phyloP scores from a whole-genome alignment of 2,329 filamentous ascomycete genomes.

The Uncinocarpus reesii region DNA sequence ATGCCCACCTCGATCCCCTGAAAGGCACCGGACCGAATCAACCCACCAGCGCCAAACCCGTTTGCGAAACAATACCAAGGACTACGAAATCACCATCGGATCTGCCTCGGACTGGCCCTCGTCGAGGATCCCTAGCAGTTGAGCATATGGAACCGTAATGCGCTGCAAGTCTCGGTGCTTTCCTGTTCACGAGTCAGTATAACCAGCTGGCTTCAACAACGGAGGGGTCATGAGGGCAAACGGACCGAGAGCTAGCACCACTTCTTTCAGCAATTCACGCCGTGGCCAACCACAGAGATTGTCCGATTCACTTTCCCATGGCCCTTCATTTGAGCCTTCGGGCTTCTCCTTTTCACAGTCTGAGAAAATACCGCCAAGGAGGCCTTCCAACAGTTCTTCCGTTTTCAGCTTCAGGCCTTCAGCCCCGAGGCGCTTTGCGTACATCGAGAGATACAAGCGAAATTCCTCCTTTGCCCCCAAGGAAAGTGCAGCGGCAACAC shows the following conservation, averaged over 20 bases:
- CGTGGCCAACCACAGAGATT: slow-evolving; percentile 85
- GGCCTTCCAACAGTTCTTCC: slow-evolving; percentile 74
- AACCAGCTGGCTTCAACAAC: slow-evolving; percentile 5
- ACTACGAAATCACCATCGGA: slow-evolving; percentile 14
- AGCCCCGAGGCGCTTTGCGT: slow-evolving; percentile 85
- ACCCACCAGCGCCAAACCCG: slow-evolving; percentile 1
- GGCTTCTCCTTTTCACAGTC: slow-evolving; percentile 44
- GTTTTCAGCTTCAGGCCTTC: slow-evolving; percentile 82
- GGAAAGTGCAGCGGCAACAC: slow-evolving; percentile 77
- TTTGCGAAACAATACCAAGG: background rate
- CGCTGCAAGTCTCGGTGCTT: slow-evolving; percentile 94
- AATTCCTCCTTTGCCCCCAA: slow-evolving; percentile 86
- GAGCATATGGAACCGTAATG: slow-evolving; percentile 87
- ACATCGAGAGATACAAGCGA: slow-evolving; percentile 91
- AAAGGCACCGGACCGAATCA: background rate
- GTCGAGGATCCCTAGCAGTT: slow-evolving; percentile 54
- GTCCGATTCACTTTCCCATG: slow-evolving; percentile 57
- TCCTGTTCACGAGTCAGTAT: slow-evolving; percentile 46
- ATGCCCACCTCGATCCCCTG: background rate
- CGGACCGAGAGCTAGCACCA: slow-evolving; percentile 84
- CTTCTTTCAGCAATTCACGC: slow-evolving; percentile 75
- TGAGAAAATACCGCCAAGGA: slow-evolving; percentile 61
- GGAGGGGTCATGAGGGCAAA: slow-evolving; percentile 20
- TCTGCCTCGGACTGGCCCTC: slow-evolving; percentile 20
- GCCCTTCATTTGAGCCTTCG: slow-evolving; percentile 34